Percentiles rank a stretch among this genome's conserved stretches.
These are phyloP conservation scores for Colletotrichum magnum DNA, from an alignment of 2,329 filamentous ascomycete species.

Conservation along the genomic window DNA sequence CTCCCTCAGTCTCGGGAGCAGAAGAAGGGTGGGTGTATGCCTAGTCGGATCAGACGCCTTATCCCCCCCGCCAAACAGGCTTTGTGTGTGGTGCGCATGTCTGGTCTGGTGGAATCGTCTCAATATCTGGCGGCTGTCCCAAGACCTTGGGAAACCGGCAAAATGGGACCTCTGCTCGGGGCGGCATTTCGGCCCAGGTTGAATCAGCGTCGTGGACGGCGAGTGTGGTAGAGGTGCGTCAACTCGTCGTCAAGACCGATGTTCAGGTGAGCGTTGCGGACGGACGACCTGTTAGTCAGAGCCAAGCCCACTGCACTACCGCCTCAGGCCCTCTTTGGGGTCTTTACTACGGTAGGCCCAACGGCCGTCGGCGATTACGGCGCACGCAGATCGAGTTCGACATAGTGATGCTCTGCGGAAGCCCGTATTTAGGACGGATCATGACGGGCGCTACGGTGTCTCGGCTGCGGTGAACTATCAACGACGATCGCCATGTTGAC, in stretches of 20 bases:
- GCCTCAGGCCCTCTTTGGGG: constrained; percentile 21
- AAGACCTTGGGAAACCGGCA: background rate
- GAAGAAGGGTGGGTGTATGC: constrained; percentile 9
- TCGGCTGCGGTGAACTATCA: constrained; percentile 11
- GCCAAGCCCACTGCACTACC: constrained; percentile 26
- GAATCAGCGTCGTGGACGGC: background rate
- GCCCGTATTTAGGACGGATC: constrained; percentile 38
- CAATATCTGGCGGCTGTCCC: constrained; percentile 24
- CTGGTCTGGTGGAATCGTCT: constrained; percentile 21
- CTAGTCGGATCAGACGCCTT: constrained; percentile 13
- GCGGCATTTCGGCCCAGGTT: background rate
- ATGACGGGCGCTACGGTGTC: constrained; percentile 14
- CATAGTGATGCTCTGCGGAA: constrained; percentile 13
- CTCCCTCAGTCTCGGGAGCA: background rate
- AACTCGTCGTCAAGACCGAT: constrained; percentile 15
- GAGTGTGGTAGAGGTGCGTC: constrained; percentile 4
- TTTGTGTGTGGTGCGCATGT: constrained; percentile 10
- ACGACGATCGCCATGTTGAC: constrained; percentile 34
- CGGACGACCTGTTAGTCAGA: constrained; percentile 25
- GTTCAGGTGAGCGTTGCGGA: constrained; percentile 33
- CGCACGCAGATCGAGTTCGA: constrained; percentile 1
- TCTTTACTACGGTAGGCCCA: constrained; percentile 3
- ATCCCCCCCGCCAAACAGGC: background rate
- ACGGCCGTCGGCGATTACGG: constrained; percentile 17
- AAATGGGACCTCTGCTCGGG: background rate